Conservation (phyloP, 2,329 filamentous ascomycete genomes). For the Chrysoporthe cubensis region DNA sequence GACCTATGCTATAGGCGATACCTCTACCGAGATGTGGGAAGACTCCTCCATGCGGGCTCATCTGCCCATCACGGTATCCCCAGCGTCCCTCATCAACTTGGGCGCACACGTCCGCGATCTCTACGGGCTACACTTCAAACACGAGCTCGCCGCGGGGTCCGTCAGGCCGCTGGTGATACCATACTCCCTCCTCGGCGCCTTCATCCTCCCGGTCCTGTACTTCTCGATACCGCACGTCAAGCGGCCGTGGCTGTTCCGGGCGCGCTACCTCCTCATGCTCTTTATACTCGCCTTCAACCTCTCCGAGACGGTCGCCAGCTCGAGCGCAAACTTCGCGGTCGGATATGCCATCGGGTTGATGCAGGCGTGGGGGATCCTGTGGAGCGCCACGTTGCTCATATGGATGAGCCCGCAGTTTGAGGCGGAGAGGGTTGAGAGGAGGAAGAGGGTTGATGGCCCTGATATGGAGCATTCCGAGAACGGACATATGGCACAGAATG, state of each 20-base stretch:
- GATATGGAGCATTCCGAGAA: background rate
- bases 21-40: slow-evolving; percentile 15
- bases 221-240: slow-evolving; percentile 58
- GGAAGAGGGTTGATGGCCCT: slow-evolving; percentile 26
- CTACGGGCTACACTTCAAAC: slow-evolving; percentile 32
- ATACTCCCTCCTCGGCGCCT: slow-evolving; percentile 50
- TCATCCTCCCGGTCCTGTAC: slow-evolving; percentile 57
- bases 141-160: slow-evolving; percentile 42
- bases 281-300: slow-evolving; percentile 49
- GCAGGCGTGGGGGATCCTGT: slow-evolving; percentile 55
- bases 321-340: slow-evolving; percentile 55
- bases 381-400: slow-evolving; percentile 53
- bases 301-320: slow-evolving; percentile 45
- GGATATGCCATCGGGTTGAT: slow-evolving; percentile 57
- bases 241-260: slow-evolving; percentile 53
- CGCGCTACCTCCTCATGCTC: slow-evolving; percentile 54
- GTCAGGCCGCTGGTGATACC: slow-evolving; percentile 57
- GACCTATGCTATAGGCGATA: too few relatives aligned
- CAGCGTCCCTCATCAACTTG: slow-evolving; percentile 15
- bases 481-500: background rate
- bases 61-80: slow-evolving; percentile 12
- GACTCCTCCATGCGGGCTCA: slow-evolving; percentile 3
- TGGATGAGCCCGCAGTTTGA: slow-evolving; percentile 61
- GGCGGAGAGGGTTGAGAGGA: slow-evolving; percentile 53
- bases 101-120: slow-evolving; percentile 19